These are phyloP conservation scores for Thecaphora thlaspeos DNA, from an alignment of 1,284 basidiomycete genomes.

Conservation along the genomic window DNA sequence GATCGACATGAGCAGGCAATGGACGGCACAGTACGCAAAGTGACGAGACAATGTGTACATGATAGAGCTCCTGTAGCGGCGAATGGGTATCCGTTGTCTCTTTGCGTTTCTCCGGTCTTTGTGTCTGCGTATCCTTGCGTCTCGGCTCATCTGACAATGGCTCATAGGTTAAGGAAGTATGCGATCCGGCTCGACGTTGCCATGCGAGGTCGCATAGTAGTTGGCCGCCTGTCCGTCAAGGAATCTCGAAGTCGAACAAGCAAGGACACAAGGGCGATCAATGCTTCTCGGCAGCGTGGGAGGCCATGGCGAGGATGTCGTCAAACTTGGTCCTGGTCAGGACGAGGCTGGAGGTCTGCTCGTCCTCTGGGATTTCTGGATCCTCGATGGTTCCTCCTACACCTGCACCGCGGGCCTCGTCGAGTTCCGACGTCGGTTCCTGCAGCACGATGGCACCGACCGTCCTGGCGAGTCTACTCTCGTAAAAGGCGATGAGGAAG, in stretches of 20 bases:
- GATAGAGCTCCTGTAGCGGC: no score
- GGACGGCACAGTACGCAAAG: slow-evolving; percentile 50
- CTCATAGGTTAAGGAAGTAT: no score
- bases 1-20: slow-evolving; percentile 52
- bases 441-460: slow-evolving; percentile 27
- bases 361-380: slow-evolving; percentile 37
- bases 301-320: slow-evolving; percentile 20
- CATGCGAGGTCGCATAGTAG: no score
- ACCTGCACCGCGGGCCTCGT: slow-evolving; percentile 9
- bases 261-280: background rate
- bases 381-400: slow-evolving; percentile 25
- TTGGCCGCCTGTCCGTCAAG: no score
- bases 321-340: slow-evolving; percentile 34
- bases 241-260: no score
- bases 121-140: no score
- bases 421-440: slow-evolving; percentile 9
- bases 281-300: background rate
- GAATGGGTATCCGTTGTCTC: no score
- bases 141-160: no score
- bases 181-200: no score
- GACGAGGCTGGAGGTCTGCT: slow-evolving; percentile 21
- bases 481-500: slow-evolving; percentile 44
- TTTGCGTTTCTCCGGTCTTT: no score
- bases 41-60: slow-evolving; percentile 1
- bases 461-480: slow-evolving; percentile 18